Base-by-base conservation (phyloP, 352 stramenopile genomes). In the Phytophthora foliorum region DNA sequence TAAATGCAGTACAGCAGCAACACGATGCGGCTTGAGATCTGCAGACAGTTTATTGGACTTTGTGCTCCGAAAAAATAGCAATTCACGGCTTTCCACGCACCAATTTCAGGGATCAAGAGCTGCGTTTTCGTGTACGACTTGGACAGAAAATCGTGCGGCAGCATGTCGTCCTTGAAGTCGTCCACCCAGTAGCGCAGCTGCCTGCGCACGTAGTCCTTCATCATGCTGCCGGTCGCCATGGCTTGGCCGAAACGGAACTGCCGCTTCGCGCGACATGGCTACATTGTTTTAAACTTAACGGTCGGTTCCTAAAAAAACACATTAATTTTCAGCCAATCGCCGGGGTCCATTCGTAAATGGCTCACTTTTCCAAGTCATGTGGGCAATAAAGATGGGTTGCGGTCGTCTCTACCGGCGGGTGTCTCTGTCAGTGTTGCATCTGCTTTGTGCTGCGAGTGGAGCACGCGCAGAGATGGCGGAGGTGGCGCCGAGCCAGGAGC, bases 171-270 rank as follows among this genome's bases (percentile, higher is more conserved):
- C 32, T 74, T 81, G 59, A 89, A 89, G 61, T 77, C 78, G 14
- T 89, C 81, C 62, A 89, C 60, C 84, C 82, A 91, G 71, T 90
- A 83, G 39, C 69, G 75, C 45, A 92, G 78, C 63, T 92, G 82
- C 45, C 78, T 81, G 48, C 81, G 81, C 14, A 92, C 63, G 56
- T 90, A 89, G 62, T 92, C 84, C 72, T 92, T 92, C 80, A 92
- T 90, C 39, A 76, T 73, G 34, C 61, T 79, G 27, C 34, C 46
- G 2, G 51, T 52, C 57, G 71, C 55, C 64, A 80, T 80, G 25
- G 1, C 38, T 42, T 2, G 8, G 9, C 14, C 29, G 24, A 54
- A 54, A 57, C 52, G 61, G n/a, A 64, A 71, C 39, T 65, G 61
- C 41, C 36, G 16, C 53, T 49, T 61, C 27, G 57, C 24, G 16